These are phyloP conservation scores for Stephania yunnanensis DNA, from an alignment of 164 flowering plant species.

Conservation along the genomic window DNA sequence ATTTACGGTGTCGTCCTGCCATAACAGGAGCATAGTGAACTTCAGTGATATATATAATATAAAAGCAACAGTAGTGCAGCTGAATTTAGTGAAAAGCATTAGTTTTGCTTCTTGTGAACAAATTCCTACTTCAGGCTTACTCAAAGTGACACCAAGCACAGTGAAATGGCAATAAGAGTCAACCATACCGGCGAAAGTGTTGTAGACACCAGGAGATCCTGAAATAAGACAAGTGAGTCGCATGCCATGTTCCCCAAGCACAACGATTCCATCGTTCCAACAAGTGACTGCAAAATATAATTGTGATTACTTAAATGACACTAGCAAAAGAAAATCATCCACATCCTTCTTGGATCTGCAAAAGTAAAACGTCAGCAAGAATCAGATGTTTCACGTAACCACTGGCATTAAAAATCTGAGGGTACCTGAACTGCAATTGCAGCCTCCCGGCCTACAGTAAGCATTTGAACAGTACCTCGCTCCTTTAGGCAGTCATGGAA, in stretches of 20 bases:
- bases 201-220: constrained; percentile 94
- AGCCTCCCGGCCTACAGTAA: constrained; percentile 87
- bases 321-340: background rate
- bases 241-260: constrained; percentile 58
- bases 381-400: background rate
- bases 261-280: constrained; percentile 57
- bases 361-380: background rate
- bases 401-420: background rate
- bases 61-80: background rate
- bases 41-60: background rate
- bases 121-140: background rate
- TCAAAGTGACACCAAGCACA: constrained; percentile 2
- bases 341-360: background rate
- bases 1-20: constrained; percentile 82
- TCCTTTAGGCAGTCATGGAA: constrained; percentile 82
- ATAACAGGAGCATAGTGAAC: constrained; percentile 17
- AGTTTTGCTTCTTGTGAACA: background rate
- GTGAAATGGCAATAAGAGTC: constrained; percentile 12
- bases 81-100: background rate
- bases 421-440: constrained; percentile 94
- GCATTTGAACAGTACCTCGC: constrained; percentile 90
- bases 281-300: constrained; percentile 73
- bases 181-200: constrained; percentile 83
- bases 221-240: constrained; percentile 77
- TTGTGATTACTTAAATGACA: background rate